These are phyloP conservation scores for Penicillium occitanis DNA, from an alignment of 2,329 filamentous ascomycete genomes.

Conservation along the genomic window DNA sequence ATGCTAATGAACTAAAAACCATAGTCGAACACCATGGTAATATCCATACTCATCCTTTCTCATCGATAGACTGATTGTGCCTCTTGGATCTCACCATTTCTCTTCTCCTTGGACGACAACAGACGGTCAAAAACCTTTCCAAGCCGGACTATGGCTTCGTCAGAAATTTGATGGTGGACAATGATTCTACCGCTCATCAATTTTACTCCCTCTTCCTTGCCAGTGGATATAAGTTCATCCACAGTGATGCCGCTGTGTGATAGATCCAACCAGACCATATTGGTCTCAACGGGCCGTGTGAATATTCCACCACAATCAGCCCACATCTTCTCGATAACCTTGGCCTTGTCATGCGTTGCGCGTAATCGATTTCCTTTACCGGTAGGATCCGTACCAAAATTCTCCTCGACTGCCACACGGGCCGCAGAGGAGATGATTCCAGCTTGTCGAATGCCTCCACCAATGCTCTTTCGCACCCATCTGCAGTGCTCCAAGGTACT, in stretches of 20 bases:
- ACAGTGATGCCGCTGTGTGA: background rate
- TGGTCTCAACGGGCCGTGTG: conserved; percentile 39
- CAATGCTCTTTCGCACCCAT: conserved; percentile 18
- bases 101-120: background rate
- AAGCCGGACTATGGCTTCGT: conserved; percentile 30
- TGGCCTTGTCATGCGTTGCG: conserved; percentile 26
- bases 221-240: background rate
- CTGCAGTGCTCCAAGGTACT: conserved; percentile 15
- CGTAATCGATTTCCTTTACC: conserved; percentile 23
- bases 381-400: conserved; percentile 25
- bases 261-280: conserved; percentile 18
- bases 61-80: background rate
- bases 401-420: conserved; percentile 26
- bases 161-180: conserved; percentile 34
- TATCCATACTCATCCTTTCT: background rate
- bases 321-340: conserved; percentile 26
- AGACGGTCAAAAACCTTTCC: background rate
- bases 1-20: background rate
- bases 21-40: background rate
- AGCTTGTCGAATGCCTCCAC: conserved; percentile 20
- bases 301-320: conserved; percentile 51
- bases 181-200: conserved; percentile 30
- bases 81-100: background rate
- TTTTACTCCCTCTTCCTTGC: conserved; percentile 17
- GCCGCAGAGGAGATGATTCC: conserved; percentile 28